Conservation (phyloP, 306 rosid species). For the Dalbergia cultrata region DNA sequence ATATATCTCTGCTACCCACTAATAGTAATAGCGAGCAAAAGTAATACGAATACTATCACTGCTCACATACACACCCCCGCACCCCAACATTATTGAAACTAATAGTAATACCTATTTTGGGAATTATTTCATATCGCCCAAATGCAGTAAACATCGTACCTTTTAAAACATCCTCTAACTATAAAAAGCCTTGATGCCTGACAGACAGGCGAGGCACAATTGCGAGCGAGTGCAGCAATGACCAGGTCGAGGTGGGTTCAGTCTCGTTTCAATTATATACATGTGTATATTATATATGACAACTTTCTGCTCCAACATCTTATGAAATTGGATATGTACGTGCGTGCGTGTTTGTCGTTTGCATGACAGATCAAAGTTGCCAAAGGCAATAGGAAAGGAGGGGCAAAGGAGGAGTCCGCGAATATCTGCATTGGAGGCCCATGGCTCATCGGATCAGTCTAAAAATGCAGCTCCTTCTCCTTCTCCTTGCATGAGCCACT, state of each 20-base stretch:
- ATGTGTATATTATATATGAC: neutral
- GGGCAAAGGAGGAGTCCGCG: slow-evolving; percentile 69
- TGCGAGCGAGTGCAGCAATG: slow-evolving; percentile 41
- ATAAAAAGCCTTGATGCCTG: slow-evolving; percentile 24
- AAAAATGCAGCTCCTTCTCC: neutral
- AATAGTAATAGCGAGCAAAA: too few relatives aligned
- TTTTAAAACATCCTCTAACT: slow-evolving; percentile 6
- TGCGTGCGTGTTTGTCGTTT: neutral
- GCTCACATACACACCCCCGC: neutral
- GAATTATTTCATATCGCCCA: slow-evolving; percentile 8
- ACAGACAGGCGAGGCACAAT: too few relatives aligned
- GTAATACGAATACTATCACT: too few relatives aligned
- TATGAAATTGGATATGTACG: slow-evolving; percentile 19
- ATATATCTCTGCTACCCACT: too few relatives aligned
- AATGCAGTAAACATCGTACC: slow-evolving; percentile 1
- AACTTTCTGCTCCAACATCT: neutral
- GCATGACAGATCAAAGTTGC: slow-evolving; percentile 47
- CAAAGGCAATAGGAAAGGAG: slow-evolving; percentile 48
- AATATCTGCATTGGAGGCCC: slow-evolving; percentile 51
- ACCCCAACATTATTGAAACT: neutral
- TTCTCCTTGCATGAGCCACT: neutral
- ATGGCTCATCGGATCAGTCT: neutral
- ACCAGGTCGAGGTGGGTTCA: slow-evolving; percentile 52
- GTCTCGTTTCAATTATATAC: neutral
- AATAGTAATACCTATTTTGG: neutral